Conservation (phyloP, 495 filamentous ascomycete species). For the Lentithecium fluviatile region DNA sequence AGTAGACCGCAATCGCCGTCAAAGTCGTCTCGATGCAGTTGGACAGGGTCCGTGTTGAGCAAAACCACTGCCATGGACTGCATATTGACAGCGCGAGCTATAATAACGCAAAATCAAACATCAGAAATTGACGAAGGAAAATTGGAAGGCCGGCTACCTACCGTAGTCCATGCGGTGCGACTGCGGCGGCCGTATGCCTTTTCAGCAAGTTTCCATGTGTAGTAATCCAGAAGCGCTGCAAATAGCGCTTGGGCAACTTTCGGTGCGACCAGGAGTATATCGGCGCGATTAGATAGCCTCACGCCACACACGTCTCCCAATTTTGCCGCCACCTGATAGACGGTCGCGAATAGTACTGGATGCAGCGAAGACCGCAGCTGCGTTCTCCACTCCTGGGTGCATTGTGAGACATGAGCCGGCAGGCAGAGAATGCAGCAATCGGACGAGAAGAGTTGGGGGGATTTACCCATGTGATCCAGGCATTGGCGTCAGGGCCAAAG, state of each 20-base stretch:
- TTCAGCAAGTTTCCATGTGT: constrained; percentile 80
- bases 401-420: constrained; percentile 26
- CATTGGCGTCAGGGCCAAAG: constrained; percentile 73
- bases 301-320: constrained; percentile 53
- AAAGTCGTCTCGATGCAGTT: constrained; percentile 90
- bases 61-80: constrained; percentile 97
- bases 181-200: constrained; percentile 64
- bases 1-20: constrained; percentile 73
- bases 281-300: constrained; percentile 53
- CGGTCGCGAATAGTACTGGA: constrained; percentile 74
- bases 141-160: constrained; percentile 46
- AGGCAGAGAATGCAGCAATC: not conserved
- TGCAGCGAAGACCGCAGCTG: constrained; percentile 91
- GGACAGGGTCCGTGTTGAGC: constrained; percentile 86
- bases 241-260: constrained; percentile 73
- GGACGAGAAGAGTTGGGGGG: constrained; percentile 4
- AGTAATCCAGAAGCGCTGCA: constrained; percentile 79
- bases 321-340: constrained; percentile 64
- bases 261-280: constrained; percentile 68
- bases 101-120: constrained; percentile 23
- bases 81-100: constrained; percentile 68
- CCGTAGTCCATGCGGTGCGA: constrained; percentile 64
- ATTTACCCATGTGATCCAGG: constrained; percentile 93
- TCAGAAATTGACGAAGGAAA: constrained; percentile 18
- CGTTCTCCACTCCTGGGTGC: constrained; percentile 81